These are phyloP conservation scores for Petasospora rhodanensis DNA, from an alignment of 1,139 yeast species.

Conservation along the genomic window DNA sequence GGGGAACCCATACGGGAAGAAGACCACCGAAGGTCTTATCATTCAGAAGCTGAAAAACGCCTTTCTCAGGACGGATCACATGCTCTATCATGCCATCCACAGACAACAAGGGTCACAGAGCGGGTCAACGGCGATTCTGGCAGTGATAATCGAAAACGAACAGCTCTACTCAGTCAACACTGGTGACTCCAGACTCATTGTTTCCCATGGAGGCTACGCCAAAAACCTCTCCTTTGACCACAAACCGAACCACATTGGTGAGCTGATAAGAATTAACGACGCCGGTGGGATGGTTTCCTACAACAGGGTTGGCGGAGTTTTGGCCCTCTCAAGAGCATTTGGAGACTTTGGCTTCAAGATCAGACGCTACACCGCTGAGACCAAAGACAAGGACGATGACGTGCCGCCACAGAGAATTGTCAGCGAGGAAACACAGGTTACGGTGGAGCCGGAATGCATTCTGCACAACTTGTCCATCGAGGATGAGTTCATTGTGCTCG, in stretches of 20 bases:
- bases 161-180: slow-evolving; percentile 56
- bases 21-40: slow-evolving; percentile 36
- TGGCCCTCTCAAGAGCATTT: slow-evolving; percentile 72
- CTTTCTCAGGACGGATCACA: slow-evolving; percentile 55
- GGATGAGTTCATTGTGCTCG: slow-evolving; percentile 67
- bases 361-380: slow-evolving; percentile 28
- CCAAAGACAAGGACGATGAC: slow-evolving; percentile 15
- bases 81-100: slow-evolving; percentile 40
- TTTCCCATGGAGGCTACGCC: slow-evolving; percentile 46
- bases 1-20: slow-evolving; percentile 14
- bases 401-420: slow-evolving; percentile 6
- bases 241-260: slow-evolving; percentile 75
- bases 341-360: slow-evolving; percentile 67
- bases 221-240: slow-evolving; percentile 71
- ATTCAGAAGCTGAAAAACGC: slow-evolving; percentile 40
- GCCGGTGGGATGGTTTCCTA: slow-evolving; percentile 68
- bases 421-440: slow-evolving; percentile 38
- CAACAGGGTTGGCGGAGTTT: slow-evolving; percentile 67
- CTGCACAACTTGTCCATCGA: slow-evolving; percentile 42
- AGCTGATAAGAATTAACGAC: slow-evolving; percentile 64
- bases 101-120: slow-evolving; percentile 29
- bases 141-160: slow-evolving; percentile 44
- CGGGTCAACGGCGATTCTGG: slow-evolving; percentile 67
- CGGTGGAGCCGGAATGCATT: slow-evolving; percentile 67
- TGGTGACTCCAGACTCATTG: slow-evolving; percentile 69